These are phyloP conservation scores for Nitzschia sp. DNA, from an alignment of 108 stramenopile genomes.

Conservation along the genomic window DNA sequence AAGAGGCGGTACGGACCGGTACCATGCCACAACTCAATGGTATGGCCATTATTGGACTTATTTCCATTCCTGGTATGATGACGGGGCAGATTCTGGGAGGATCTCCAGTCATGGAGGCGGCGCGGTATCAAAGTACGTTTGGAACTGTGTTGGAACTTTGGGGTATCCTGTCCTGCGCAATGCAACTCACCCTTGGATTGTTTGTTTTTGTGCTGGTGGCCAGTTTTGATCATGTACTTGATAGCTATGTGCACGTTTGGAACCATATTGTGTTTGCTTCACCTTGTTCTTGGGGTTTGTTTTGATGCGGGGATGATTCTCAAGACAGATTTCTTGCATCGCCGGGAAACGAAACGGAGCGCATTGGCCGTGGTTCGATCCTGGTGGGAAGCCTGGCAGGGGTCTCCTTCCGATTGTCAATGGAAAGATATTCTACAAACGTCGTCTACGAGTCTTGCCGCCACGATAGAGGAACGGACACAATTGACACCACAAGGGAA, in stretches of 20 bases:
- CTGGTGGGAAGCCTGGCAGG: too few relatives aligned
- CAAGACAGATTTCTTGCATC: slow-evolving; percentile 21
- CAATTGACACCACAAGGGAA: slow-evolving; percentile 10
- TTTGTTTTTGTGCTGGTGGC: neutral
- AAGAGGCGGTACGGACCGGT: slow-evolving; percentile 45
- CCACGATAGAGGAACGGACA: neutral
- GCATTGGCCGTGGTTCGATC: slow-evolving; percentile 1
- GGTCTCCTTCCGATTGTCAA: neutral
- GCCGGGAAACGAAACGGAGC: slow-evolving; percentile 18
- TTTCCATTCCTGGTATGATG: slow-evolving; percentile 93
- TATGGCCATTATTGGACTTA: slow-evolving; percentile 77
- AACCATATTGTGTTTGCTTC: slow-evolving; percentile 40
- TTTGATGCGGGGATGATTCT: slow-evolving; percentile 50
- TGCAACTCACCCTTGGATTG: neutral
- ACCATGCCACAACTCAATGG: slow-evolving; percentile 71
- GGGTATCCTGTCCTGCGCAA: neutral
- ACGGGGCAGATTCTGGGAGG: slow-evolving; percentile 91
- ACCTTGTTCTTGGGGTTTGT: slow-evolving; percentile 46
- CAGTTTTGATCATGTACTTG: slow-evolving; percentile 77
- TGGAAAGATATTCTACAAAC: neutral
- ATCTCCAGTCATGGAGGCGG: slow-evolving; percentile 72
- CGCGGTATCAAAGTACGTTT: slow-evolving; percentile 67
- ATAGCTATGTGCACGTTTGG: slow-evolving; percentile 54
- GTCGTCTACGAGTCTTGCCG: neutral
- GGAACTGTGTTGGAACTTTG: neutral